Conservation (phyloP, 352 stramenopile genomes). For the Peronospora farinosa region DNA sequence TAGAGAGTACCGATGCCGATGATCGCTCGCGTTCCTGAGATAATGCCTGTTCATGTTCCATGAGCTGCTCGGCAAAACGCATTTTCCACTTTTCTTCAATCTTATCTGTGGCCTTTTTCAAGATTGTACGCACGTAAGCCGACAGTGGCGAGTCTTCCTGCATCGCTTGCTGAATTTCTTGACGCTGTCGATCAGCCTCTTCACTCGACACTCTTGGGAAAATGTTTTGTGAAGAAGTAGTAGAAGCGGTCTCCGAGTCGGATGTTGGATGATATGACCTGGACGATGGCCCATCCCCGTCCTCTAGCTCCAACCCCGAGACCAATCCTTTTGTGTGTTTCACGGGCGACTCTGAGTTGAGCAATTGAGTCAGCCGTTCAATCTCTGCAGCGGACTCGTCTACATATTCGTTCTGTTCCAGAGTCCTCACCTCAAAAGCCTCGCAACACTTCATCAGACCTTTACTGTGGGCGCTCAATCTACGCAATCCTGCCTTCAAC, state of each 20-base stretch:
- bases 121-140: slow-evolving; percentile 62
- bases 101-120: slow-evolving; percentile 71
- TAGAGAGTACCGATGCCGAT: slow-evolving; percentile 56
- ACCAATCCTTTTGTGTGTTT: slow-evolving; percentile 16
- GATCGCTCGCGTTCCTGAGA: slow-evolving; percentile 59
- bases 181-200: slow-evolving; percentile 32
- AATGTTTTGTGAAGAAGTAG: slow-evolving; percentile 31
- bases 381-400: slow-evolving; percentile 40
- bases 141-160: slow-evolving; percentile 62
- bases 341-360: slow-evolving; percentile 19
- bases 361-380: slow-evolving; percentile 32
- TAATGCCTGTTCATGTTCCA: slow-evolving; percentile 61
- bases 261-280: slow-evolving; percentile 22
- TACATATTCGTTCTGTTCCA: slow-evolving; percentile 42
- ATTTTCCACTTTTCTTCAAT: slow-evolving; percentile 81
- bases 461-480: slow-evolving; percentile 39
- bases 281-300: slow-evolving; percentile 18
- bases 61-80: slow-evolving; percentile 60
- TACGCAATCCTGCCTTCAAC: slow-evolving; percentile 39
- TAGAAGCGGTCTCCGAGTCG: slow-evolving; percentile 31
- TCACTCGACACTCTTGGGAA: slow-evolving; percentile 27
- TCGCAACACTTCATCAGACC: slow-evolving; percentile 46
- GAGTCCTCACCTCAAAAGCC: slow-evolving; percentile 36
- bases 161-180: slow-evolving; percentile 36
- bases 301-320: slow-evolving; percentile 24